Percentiles rank a stretch among this genome's conserved stretches.
Conservation (phyloP, 306 rosid genomes). For the Prunus padus region DNA sequence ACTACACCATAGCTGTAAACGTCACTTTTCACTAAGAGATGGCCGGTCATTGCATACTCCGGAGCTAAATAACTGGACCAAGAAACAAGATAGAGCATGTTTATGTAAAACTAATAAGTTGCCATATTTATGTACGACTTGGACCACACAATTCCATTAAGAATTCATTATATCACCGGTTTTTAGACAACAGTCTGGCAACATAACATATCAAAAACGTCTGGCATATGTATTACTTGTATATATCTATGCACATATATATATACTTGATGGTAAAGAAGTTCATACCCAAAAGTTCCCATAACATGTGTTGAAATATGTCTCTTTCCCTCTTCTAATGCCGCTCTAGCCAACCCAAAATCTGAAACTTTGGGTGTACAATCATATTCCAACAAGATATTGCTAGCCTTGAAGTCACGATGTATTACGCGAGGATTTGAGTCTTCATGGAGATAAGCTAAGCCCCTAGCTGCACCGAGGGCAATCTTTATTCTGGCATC, state of each 20-base stretch:
- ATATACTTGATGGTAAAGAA: not conserved
- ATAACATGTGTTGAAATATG: slow-evolving; percentile 97
- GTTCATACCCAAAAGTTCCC: slow-evolving; percentile 94
- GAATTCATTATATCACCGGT: too few species aligned
- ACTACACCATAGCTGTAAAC: slow-evolving; percentile 99
- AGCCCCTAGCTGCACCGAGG: slow-evolving; percentile 90
- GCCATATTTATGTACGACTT: not conserved
- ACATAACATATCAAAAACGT: too few species aligned
- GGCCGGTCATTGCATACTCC: slow-evolving; percentile 98
- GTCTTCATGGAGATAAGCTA: slow-evolving; percentile 95
- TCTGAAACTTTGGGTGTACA: slow-evolving; percentile 93
- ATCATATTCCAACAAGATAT: slow-evolving; percentile 84
- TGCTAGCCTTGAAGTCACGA: slow-evolving; percentile 93
- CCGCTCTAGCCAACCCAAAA: slow-evolving; percentile 96
- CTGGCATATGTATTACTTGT: too few species aligned
- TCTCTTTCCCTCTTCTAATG: slow-evolving; percentile 78
- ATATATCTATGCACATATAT: too few species aligned
- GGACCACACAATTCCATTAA: too few species aligned
- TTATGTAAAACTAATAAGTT: not conserved
- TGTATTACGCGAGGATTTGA: slow-evolving; percentile 96
- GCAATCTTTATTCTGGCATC: slow-evolving; percentile 87
- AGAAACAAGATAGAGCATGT: not conserved
- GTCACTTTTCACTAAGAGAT: slow-evolving; percentile 93
- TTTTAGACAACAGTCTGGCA: too few species aligned
- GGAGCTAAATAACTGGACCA: slow-evolving; percentile 91